Evolutionary conservation across 2,329 filamentous ascomycete species (phyloP), one percentile per base, ranked within the genome.

Genomic region (Sporothrix euskadiensis): DNA sequence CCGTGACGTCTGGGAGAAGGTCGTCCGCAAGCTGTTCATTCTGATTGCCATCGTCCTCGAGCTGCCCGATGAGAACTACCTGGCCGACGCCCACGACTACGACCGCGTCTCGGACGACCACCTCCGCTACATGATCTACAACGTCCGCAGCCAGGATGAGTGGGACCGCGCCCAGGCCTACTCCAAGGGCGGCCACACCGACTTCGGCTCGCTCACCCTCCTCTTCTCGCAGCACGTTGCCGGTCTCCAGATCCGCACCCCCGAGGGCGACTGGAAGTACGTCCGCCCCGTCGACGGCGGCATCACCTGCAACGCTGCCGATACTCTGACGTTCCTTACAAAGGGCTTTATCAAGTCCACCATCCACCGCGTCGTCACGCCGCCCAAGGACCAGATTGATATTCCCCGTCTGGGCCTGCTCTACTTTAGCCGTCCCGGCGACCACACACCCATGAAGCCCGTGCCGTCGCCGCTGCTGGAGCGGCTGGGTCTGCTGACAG

Each of bases 161-260:
- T 84, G 82, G 78, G 73, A 75, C 52, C 47, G 71, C n/a, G 75
- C 73, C 26, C 71, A 74, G 65, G 73, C 72, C 19, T 75, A 74
- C 54, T 75, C 61, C 71, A 56, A 73, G 41, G 95, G 95, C 74
- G 94, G 94, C 0, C 95, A 98, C 82, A 95, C 92, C 5, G 94
- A 98, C 83, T 97, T 97, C 82, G 89, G 89, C 73, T 88, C 86
- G 74, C 82, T 91, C 71, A 91, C 89, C 0, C 83, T 91, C 22
- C 88, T 98, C 12, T 98, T 98, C 84, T 88, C 94, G 1, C 88
- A 89, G 0, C 92, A 92, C 1, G 94, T 98, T 78, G 91, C 94
- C 0, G 95, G 95, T 0, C 85, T 98, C 1, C 94, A 98, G 81
- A 91, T 98, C 75, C 86, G 91, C 6, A 91, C 89, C 1, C 85